A percentile compares a stretch with the other conserved stretches of the same genome.
Evolutionary conservation across 768 basidiomycete species (phyloP).

Genomic region (Epithele typhae): DNA sequence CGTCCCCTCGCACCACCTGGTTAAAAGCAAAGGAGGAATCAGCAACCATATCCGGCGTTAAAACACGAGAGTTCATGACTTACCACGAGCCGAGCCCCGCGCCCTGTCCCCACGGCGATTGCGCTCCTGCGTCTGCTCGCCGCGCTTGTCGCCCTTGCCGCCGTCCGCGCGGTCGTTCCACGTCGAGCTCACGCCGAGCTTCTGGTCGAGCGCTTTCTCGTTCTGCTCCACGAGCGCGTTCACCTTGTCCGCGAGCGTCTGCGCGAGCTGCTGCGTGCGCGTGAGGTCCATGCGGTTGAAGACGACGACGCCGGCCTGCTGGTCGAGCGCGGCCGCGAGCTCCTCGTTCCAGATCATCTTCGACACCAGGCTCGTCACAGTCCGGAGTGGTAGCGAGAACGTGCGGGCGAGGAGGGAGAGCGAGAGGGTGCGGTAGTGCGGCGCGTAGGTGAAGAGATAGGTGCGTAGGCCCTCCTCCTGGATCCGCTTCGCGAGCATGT

Average conservation of each 20-base stretch:
- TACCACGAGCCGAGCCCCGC: slow-evolving; percentile 58
- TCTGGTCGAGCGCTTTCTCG: slow-evolving; percentile 83
- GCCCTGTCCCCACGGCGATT: slow-evolving; percentile 67
- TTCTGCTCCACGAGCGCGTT: slow-evolving; percentile 85
- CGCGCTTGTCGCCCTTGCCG: slow-evolving; percentile 71
- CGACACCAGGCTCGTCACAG: slow-evolving; percentile 88
- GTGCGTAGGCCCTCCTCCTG: slow-evolving; percentile 97
- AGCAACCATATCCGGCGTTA: neutral
- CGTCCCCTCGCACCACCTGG: slow-evolving; percentile 59
- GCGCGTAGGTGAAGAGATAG: slow-evolving; percentile 96
- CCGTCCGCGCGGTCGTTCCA: slow-evolving; percentile 72
- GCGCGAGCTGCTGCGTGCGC: slow-evolving; percentile 86
- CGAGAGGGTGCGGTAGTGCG: slow-evolving; percentile 89
- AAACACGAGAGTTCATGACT: slow-evolving; percentile 13
- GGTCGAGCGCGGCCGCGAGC: slow-evolving; percentile 88
- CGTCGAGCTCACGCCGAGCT: slow-evolving; percentile 62
- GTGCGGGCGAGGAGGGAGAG: slow-evolving; percentile 82
- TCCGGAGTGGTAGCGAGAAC: slow-evolving; percentile 75
- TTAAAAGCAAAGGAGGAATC: neutral
- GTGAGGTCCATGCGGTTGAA: slow-evolving; percentile 91
- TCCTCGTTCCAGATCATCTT: slow-evolving; percentile 99
- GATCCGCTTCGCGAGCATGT: slow-evolving; percentile 95
- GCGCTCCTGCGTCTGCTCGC: slow-evolving; percentile 75
- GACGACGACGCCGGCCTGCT: slow-evolving; percentile 83
- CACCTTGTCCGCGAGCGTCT: slow-evolving; percentile 84